Conservation (phyloP, 345 rosid genomes). For the Gossypium mustelinum region DNA sequence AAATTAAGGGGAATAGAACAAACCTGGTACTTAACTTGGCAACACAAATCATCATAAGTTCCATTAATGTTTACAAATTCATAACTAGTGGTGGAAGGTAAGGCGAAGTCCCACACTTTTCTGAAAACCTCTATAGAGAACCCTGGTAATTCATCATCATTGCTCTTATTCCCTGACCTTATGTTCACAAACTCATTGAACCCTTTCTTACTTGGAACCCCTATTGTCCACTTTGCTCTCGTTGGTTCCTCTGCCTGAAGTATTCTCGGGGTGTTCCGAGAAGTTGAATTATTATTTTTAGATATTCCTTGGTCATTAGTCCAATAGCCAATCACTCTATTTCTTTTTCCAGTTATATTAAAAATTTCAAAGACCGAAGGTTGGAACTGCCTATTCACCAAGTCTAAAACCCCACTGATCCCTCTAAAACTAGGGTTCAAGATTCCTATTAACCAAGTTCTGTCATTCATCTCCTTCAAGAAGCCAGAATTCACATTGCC, state of each 20-base stretch:
- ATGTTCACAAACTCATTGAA: conserved; percentile 32
- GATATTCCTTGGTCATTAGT: conserved; percentile 2
- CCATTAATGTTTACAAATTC: conserved; percentile 22
- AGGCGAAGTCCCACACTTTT: conserved; percentile 17
- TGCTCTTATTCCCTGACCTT: not conserved
- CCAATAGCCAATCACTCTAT: conserved; percentile 32
- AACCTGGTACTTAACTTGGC: conserved; percentile 17
- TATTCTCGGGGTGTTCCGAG: not conserved
- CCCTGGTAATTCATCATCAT: not conserved
- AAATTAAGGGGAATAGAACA: not conserved
- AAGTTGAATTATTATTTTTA: not conserved
- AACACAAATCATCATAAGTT: conserved; percentile 26
- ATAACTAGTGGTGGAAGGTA: conserved; percentile 18
- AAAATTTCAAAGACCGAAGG: conserved; percentile 24
- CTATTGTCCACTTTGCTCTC: conserved; percentile 15
- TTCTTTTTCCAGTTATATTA: conserved; percentile 22
- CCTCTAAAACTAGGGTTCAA: conserved; percentile 20
- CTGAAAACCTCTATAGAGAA: conserved; percentile 37
- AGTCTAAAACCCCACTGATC: conserved; percentile 23
- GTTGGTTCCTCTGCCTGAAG: conserved; percentile 19
- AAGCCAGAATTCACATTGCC: not conserved
- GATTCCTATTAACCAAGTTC: conserved; percentile 11
- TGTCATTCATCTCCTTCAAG: not conserved
- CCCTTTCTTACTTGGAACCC: conserved; percentile 31
- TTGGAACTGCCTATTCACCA: conserved; percentile 26